These are phyloP conservation scores for Tephrocybe sp. DNA, from an alignment of 768 basidiomycete genomes.

Conservation along the genomic window DNA sequence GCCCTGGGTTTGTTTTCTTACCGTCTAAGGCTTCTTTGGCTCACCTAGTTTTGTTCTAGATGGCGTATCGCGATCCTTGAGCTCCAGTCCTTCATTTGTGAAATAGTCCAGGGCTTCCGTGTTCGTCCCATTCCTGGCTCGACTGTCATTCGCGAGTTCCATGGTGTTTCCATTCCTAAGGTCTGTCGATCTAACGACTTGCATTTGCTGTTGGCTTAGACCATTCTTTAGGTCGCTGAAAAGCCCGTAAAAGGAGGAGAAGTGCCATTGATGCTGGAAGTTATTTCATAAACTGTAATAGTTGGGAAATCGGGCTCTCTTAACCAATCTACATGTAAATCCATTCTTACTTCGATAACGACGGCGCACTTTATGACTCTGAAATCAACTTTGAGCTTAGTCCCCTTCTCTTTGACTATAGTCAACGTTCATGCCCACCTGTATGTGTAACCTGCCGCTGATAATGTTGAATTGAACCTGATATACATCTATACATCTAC, in stretches of 20 bases:
- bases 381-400: too few species aligned
- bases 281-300: not conserved
- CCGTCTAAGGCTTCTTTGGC: not conserved
- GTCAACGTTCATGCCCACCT: too few species aligned
- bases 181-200: not conserved
- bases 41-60: not conserved
- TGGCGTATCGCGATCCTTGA: constrained; percentile 7
- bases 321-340: too few species aligned
- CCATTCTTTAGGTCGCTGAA: not conserved
- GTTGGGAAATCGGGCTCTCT: too few species aligned
- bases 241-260: not conserved
- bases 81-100: constrained; percentile 5
- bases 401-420: too few species aligned
- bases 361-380: too few species aligned
- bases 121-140: constrained; percentile 4
- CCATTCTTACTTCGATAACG: too few species aligned
- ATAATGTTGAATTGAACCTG: too few species aligned
- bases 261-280: not conserved
- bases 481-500: too few species aligned
- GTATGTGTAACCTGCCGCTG: too few species aligned
- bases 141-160: constrained; percentile 3
- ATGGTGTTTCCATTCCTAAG: constrained; percentile 4
- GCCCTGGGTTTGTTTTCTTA: constrained; percentile 2
- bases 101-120: constrained; percentile 5
- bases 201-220: too few species aligned